Evolutionary conservation across 768 basidiomycete species (phyloP), one percentile per base, ranked within the genome.

Genomic region (Saitozyma sp.): DNA sequence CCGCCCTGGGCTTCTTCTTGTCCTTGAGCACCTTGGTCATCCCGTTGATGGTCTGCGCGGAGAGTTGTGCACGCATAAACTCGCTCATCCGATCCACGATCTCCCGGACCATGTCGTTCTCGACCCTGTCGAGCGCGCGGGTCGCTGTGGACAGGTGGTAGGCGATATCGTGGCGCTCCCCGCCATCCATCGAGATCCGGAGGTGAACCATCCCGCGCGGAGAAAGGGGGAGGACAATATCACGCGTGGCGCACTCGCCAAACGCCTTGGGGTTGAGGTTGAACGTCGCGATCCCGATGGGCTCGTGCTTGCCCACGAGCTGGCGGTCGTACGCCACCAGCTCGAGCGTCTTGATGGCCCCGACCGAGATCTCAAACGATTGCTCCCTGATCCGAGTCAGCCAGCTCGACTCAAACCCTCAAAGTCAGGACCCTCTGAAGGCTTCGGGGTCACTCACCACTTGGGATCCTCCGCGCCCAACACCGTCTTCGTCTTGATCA

Each of bases 261-360:
- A 74, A 77, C 2, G 56, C 39, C 19, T 67, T 50, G 1, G 75
- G 71, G 50, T 79, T 73, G 20, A 79, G 69, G 57, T 74, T 77
- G 71, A 79, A 67, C 19, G 67, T 62, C 1, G 64, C 49, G 0
- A 64, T 45, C 7, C 78, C 78, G 53, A 79, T 76, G 17, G 68
- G 53, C 49, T 79, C 78, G 53, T 79, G 77, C 54, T 79, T 78
- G 50, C 78, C 78, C 13, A 79, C 78, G 9, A 79, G 75, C n/a
- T 67, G 63, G 20, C 78, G 71, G 59, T 79, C 74, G 51, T 63
- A 78, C 9, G 66, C 64, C 2, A 62, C 37, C 1, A 79, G 39
- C 50, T 79, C 78, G 37, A 75, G 64, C 9, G 50, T 55, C 40
- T 71, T 77, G 52, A 67, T 54, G 2, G 56, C 51, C 38, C 58